Evolutionary conservation across 371 early-diverging fungal genomes (phyloP).

Genomic region (Mycotypha africana): DNA sequence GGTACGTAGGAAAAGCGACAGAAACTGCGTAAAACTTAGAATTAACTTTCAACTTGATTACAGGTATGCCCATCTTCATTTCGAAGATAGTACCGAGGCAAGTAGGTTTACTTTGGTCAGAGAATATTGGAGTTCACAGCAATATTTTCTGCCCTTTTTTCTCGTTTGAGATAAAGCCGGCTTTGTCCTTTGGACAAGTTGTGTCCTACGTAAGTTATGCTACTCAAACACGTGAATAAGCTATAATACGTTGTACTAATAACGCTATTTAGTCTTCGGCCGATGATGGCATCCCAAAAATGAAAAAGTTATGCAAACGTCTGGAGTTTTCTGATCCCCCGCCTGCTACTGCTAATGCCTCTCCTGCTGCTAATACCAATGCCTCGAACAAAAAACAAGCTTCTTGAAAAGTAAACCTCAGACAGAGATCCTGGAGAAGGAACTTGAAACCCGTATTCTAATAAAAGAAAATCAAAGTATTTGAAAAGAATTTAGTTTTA

Average conservation of each 20-base stretch:
- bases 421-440: no score
- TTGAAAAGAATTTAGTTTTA: no score
- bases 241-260: slow-evolving; percentile 11
- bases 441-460: no score
- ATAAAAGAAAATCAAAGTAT: no score
- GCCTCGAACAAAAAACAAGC: no score
- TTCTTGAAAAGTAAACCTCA: no score
- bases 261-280: no score
- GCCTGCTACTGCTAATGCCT: no score
- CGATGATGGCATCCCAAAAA: no score
- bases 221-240: slow-evolving; percentile 14
- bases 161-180: slow-evolving; percentile 10
- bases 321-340: no score
- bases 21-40: slow-evolving; percentile 14
- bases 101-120: slow-evolving; percentile 7
- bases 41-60: slow-evolving; percentile 14
- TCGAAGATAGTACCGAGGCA: slow-evolving; percentile 2
- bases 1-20: slow-evolving; percentile 9
- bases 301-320: no score
- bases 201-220: slow-evolving; percentile 14
- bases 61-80: slow-evolving; percentile 12
- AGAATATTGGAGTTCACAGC: slow-evolving; percentile 9
- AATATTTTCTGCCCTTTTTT: slow-evolving; percentile 11
- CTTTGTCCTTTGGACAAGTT: slow-evolving; percentile 6
- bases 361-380: no score